Evolutionary conservation across 805 yeast genomes (phyloP).

Genomic region (Suhomyces canberraensis): DNA sequence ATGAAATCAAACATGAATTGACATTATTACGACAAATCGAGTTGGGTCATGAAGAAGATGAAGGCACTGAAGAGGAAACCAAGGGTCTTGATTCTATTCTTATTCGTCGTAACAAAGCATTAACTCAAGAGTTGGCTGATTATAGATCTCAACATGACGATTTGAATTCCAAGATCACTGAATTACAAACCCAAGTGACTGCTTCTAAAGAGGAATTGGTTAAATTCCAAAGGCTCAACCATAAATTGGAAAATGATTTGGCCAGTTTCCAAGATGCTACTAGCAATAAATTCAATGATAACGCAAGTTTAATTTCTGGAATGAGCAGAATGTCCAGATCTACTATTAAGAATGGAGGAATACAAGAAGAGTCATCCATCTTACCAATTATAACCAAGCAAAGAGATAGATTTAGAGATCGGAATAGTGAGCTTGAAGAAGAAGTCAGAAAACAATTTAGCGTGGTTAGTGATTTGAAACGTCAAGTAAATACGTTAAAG

Average conservation of each 20-base stretch:
- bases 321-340: slow-evolving; percentile 33
- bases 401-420: slow-evolving; percentile 86
- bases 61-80: slow-evolving; percentile 21
- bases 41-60: slow-evolving; percentile 51
- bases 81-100: slow-evolving; percentile 53
- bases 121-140: slow-evolving; percentile 67
- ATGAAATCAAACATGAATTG: slow-evolving; percentile 75
- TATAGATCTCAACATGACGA: slow-evolving; percentile 58
- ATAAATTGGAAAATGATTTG: slow-evolving; percentile 72
- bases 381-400: slow-evolving; percentile 90
- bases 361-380: slow-evolving; percentile 46
- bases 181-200: slow-evolving; percentile 38
- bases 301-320: slow-evolving; percentile 67
- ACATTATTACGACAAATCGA: slow-evolving; percentile 69
- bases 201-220: slow-evolving; percentile 36
- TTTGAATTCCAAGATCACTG: slow-evolving; percentile 35
- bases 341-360: slow-evolving; percentile 21
- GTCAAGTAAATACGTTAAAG: slow-evolving; percentile 62
- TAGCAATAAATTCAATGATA: slow-evolving; percentile 51
- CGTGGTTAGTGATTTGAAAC: slow-evolving; percentile 55
- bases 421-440: slow-evolving; percentile 80
- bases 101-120: slow-evolving; percentile 65
- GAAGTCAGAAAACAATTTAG: slow-evolving; percentile 60
- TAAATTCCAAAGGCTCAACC: slow-evolving; percentile 45
- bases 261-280: slow-evolving; percentile 48